phyloP scores from a whole-genome alignment of 2,329 filamentous ascomycete species.

The Myriangium duriaei region DNA sequence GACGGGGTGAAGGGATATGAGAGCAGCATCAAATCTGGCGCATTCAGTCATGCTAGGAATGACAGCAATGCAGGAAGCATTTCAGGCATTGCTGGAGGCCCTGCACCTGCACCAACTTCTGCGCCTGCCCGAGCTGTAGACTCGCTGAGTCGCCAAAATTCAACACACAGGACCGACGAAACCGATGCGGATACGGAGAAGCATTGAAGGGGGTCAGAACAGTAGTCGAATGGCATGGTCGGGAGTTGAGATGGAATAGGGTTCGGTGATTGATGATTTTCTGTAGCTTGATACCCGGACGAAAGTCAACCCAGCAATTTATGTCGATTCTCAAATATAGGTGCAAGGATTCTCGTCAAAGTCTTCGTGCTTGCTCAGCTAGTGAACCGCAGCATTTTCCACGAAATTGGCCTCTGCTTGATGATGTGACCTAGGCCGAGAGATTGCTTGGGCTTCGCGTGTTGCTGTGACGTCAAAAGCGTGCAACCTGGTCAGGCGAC shows the following conservation, averaged over 20 bases:
- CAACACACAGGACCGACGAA: constrained; percentile 1
- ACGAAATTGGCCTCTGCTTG: no score
- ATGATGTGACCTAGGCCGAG: no score
- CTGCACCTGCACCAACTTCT: constrained; percentile 14
- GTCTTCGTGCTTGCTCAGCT: no score
- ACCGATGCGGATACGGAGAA: background rate
- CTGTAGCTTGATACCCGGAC: constrained; percentile 8
- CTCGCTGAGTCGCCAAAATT: constrained; percentile 3
- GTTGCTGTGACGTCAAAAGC: no score
- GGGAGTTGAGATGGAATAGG: background rate
- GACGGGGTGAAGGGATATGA: constrained; percentile 72
- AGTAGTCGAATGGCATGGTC: no score
- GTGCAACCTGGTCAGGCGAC: no score
- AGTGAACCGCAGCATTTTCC: no score
- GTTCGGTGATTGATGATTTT: constrained; percentile 1
- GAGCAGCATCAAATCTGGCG: constrained; percentile 66
- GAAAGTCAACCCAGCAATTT: no score
- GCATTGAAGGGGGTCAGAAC: background rate
- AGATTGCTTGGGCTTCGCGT: no score
- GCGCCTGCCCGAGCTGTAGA: background rate
- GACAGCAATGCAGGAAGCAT: constrained; percentile 75
- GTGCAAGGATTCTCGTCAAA: no score
- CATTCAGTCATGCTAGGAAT: constrained; percentile 62
- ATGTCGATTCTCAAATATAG: no score
- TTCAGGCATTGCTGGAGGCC: constrained; percentile 51